These are phyloP conservation scores for Sequoiadendron giganteum DNA, from an alignment of 75 land plant species.

Conservation along the genomic window DNA sequence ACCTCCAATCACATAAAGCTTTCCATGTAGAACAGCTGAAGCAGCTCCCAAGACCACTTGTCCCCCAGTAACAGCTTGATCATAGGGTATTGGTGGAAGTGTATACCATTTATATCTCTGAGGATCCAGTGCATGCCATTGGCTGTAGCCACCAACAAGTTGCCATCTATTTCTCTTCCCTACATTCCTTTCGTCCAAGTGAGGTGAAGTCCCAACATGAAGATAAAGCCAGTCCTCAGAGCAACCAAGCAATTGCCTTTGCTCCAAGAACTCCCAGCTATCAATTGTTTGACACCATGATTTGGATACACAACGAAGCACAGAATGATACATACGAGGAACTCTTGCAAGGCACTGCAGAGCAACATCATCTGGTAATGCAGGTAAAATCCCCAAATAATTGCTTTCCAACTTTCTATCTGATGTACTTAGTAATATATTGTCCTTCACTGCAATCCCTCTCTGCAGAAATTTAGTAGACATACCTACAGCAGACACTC, in stretches of 20 bases:
- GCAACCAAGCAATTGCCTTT: slow-evolving; percentile 16
- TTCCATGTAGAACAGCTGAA: slow-evolving; percentile 24
- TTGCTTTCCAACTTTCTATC: neutral
- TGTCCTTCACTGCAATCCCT: neutral
- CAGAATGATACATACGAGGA: slow-evolving; percentile 19
- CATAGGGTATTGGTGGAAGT: slow-evolving; percentile 35
- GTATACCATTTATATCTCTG: slow-evolving; percentile 26
- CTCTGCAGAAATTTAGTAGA: neutral
- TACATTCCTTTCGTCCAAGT: slow-evolving; percentile 15
- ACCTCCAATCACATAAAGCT: slow-evolving; percentile 30
- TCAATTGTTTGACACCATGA: slow-evolving; percentile 20
- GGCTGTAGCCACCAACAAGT: slow-evolving; percentile 34
- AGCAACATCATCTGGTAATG: slow-evolving; percentile 27
- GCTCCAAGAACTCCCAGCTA: slow-evolving; percentile 23
- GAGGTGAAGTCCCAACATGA: slow-evolving; percentile 32
- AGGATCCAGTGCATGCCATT: slow-evolving; percentile 37
- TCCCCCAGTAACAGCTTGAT: slow-evolving; percentile 16
- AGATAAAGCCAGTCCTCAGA: slow-evolving; percentile 34
- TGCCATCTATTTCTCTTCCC: slow-evolving; percentile 24
- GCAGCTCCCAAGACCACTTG: slow-evolving; percentile 31
- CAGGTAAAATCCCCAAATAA: slow-evolving; percentile 14
- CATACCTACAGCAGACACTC: neutral
- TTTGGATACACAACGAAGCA: slow-evolving; percentile 25
- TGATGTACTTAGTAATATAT: neutral
- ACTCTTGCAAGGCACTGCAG: slow-evolving; percentile 28